Conservation (phyloP, 768 basidiomycete genomes). For the Phaeolepiota aurea region DNA sequence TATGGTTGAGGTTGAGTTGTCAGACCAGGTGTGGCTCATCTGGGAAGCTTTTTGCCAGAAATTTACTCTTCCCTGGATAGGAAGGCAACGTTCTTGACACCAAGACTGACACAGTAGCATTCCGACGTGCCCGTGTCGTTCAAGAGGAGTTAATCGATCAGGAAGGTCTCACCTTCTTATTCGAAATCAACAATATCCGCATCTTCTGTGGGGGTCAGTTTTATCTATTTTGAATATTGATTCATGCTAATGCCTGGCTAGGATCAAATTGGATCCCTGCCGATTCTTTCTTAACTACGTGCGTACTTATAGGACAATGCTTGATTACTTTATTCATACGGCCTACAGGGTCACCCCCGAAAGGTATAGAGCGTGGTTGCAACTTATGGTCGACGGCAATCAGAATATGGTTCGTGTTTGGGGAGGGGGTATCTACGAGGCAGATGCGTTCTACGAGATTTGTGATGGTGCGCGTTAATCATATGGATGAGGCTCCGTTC, state of each 20-base stretch:
- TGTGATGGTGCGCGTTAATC: slow-evolving; percentile 60
- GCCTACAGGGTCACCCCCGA: slow-evolving; percentile 30
- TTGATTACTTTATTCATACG: neutral
- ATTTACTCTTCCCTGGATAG: too few species aligned
- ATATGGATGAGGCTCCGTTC: too few species aligned
- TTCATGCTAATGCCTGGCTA: slow-evolving; percentile 10
- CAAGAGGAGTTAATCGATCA: slow-evolving; percentile 75
- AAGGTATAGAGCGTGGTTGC: slow-evolving; percentile 74
- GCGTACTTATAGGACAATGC: slow-evolving; percentile 10
- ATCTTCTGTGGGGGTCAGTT: slow-evolving; percentile 77
- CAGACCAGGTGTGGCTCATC: neutral
- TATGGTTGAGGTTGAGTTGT: slow-evolving; percentile 44
- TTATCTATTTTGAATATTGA: neutral
- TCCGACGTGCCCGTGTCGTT: slow-evolving; percentile 72
- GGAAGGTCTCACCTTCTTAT: slow-evolving; percentile 77
- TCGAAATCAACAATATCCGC: slow-evolving; percentile 84
- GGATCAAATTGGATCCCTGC: slow-evolving; percentile 95
- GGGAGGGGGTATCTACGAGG: slow-evolving; percentile 90
- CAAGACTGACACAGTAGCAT: slow-evolving; percentile 54
- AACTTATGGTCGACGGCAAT: slow-evolving; percentile 81
- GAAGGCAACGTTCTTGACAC: slow-evolving; percentile 44
- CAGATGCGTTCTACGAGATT: slow-evolving; percentile 75
- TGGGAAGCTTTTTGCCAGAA: too few species aligned
- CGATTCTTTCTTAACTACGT: slow-evolving; percentile 86
- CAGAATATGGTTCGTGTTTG: slow-evolving; percentile 91